Evolutionary conservation across 2,329 filamentous ascomycete genomes (phyloP).

Genomic region (Aureobasidium sp.): DNA sequence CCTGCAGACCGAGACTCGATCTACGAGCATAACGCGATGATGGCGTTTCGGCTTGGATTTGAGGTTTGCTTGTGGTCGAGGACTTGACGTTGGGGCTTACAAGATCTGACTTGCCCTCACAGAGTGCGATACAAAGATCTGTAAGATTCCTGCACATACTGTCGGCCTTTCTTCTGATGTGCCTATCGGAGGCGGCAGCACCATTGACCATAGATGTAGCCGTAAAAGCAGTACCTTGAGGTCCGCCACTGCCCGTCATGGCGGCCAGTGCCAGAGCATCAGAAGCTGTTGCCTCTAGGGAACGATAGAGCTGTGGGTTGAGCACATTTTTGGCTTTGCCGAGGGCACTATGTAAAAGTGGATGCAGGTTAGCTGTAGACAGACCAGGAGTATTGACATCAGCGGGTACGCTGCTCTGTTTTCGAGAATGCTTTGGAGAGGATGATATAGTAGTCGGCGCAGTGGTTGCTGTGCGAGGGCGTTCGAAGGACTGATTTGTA

Average conservation of each 20-base stretch:
- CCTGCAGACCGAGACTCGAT: constrained; percentile 12
- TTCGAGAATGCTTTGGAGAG: constrained; percentile 68
- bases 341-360: constrained; percentile 72
- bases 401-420: constrained; percentile 31
- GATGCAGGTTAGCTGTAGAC: constrained; percentile 55
- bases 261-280: constrained; percentile 75
- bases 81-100: neutral
- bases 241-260: constrained; percentile 67
- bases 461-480: constrained; percentile 85
- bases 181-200: constrained; percentile 60
- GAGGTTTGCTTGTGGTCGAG: neutral
- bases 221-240: constrained; percentile 55
- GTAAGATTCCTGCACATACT: constrained; percentile 88
- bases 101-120: constrained; percentile 22
- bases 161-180: constrained; percentile 83
- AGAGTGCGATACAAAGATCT: constrained; percentile 79
- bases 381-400: constrained; percentile 32
- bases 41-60: constrained; percentile 3
- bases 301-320: constrained; percentile 63
- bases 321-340: constrained; percentile 68
- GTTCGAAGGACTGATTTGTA: constrained; percentile 65
- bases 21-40: constrained; percentile 6
- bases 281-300: constrained; percentile 71
- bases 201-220: constrained; percentile 54
- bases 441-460: constrained; percentile 84